These are phyloP conservation scores for Blastobotrys arbuscula DNA, from an alignment of 1,139 yeast species.

Conservation along the genomic window DNA sequence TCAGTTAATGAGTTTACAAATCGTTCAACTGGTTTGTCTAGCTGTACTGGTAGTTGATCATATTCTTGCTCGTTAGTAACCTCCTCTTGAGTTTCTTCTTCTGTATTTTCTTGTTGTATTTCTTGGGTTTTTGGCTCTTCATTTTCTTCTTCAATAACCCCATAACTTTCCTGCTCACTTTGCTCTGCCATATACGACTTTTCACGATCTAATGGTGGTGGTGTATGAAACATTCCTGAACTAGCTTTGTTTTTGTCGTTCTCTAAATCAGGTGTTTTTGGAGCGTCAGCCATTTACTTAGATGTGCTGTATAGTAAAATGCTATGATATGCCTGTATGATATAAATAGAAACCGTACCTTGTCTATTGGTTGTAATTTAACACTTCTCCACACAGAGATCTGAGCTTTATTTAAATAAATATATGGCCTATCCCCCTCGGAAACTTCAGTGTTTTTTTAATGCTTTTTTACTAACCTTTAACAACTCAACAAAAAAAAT, in stretches of 20 bases:
- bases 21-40: constrained; percentile 33
- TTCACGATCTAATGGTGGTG: constrained; percentile 23
- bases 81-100: neutral
- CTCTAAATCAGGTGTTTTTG: neutral
- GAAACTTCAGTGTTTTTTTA: no score
- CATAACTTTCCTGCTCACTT: constrained; percentile 25
- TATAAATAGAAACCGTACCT: no score
- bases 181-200: constrained; percentile 22
- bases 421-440: no score
- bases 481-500: no score
- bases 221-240: constrained; percentile 22
- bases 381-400: no score
- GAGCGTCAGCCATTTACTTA: neutral
- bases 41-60: constrained; percentile 31
- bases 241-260: neutral
- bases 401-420: no score
- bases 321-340: no score
- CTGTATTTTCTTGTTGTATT: neutral
- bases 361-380: no score
- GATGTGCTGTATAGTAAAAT: no score
- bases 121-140: neutral
- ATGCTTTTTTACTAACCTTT: no score
- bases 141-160: constrained; percentile 10
- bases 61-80: neutral
- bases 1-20: constrained; percentile 49